These are phyloP conservation scores for Xylaria hypoxylon DNA, from an alignment of 2,329 filamentous ascomycete genomes.

Conservation along the genomic window DNA sequence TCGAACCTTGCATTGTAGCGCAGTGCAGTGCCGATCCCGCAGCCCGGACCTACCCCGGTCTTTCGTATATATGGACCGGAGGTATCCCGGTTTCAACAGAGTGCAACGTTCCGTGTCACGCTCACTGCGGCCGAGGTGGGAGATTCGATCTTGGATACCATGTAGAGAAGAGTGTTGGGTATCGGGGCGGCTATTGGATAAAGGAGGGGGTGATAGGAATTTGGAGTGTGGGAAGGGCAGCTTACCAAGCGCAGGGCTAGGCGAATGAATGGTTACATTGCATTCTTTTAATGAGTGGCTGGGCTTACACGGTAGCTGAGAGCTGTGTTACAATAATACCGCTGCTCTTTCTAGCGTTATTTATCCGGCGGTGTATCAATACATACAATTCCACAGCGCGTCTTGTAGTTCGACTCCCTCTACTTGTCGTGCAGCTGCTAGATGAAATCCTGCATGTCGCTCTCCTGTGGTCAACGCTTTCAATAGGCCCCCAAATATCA, in stretches of 20 bases:
- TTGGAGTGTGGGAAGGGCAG: conserved; percentile 21
- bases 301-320: conserved; percentile 38
- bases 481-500: conserved; percentile 23
- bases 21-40: conserved; percentile 33
- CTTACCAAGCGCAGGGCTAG: conserved; percentile 34
- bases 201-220: background rate
- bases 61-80: conserved; percentile 27
- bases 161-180: conserved; percentile 18
- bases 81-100: conserved; percentile 28
- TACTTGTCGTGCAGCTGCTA: conserved; percentile 3
- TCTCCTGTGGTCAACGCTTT: conserved; percentile 13
- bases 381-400: conserved; percentile 18
- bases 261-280: conserved; percentile 28
- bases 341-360: conserved; percentile 13
- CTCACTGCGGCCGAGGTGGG: conserved; percentile 18
- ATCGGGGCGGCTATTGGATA: conserved; percentile 27
- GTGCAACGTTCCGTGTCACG: conserved; percentile 36
- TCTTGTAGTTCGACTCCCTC: conserved; percentile 15
- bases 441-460: conserved; percentile 24
- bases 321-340: conserved; percentile 34
- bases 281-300: conserved; percentile 31
- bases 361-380: conserved; percentile 35
- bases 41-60: conserved; percentile 37
- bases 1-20: conserved; percentile 18
- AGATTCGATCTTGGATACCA: conserved; percentile 8